Evolutionary conservation across 768 basidiomycete species (phyloP), one percentile per base, ranked within the genome.

Genomic region (Dictyophora rubrovolvata): DNA sequence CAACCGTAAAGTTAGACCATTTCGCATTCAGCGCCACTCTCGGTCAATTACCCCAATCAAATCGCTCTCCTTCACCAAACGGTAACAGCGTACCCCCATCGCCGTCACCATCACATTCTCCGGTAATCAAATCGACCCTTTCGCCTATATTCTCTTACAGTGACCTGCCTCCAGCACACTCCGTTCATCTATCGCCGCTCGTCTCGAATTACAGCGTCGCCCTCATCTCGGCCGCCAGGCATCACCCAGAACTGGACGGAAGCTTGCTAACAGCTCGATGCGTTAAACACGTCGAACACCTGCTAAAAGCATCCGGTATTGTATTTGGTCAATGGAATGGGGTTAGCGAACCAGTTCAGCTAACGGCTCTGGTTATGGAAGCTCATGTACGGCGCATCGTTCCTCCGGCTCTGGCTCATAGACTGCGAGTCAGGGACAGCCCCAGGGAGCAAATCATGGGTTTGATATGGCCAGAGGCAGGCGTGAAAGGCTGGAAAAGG

Each of bases 381-480:
- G 83, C 83, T 59, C 86, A 91, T 64, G 76, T 88, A 62, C 85
- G 85, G 58, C 77, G 86, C 60, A 82, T 89, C 28, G 79, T 87
- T 62, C 86, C 86, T 36, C 73, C 86, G 20, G 81, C 85, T 0
- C 77, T 91, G 33, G 84, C 85, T 7, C 89, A 92, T 71, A 84
- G 89, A 11, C 66, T 92, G 61, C 75, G 85, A 53, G 78, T 88
- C 57, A 76, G 87, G 37, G 78, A 83, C 66, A 81, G 86, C 0
- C 85, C 85, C 1, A 74, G 81, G 60, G 85, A 88, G 60, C 86
- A 90, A 67, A 70, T 88, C 18, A 59, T 59, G 57, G 57, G 57
- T 42, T 37, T 53, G 20, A 34, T 59, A 22, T 59, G 49, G 57
- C 36, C 49, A 28, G 57, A 47, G 6, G 57, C 57, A 16, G 57